Conservation (phyloP, 2,329 filamentous ascomycete species). For the Daldinia sp. region DNA sequence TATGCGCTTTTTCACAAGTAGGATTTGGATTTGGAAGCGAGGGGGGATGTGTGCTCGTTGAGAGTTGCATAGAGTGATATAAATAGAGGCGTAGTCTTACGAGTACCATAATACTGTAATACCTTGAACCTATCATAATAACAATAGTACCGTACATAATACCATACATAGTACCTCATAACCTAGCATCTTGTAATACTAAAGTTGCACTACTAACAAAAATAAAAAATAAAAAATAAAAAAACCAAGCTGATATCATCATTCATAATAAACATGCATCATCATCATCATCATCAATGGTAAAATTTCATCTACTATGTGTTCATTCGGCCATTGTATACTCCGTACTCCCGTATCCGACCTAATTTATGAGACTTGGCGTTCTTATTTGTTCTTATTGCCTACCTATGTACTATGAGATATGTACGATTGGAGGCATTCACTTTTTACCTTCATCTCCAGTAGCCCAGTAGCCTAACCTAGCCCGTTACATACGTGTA, state of each 20-base stretch:
- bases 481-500: slow-evolving; percentile 14
- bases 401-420: neutral
- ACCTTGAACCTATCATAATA: too few relatives aligned
- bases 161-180: too few relatives aligned
- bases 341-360: slow-evolving; percentile 30
- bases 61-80: slow-evolving; percentile 27
- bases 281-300: slow-evolving; percentile 10
- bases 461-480: slow-evolving; percentile 17
- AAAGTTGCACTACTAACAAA: neutral
- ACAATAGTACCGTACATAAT: too few relatives aligned
- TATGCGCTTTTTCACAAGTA: slow-evolving; percentile 9
- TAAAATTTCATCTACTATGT: slow-evolving; percentile 5
- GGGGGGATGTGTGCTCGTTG: slow-evolving; percentile 17
- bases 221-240: neutral
- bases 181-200: neutral
- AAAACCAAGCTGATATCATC: slow-evolving; percentile 21
- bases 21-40: slow-evolving; percentile 23
- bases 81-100: slow-evolving; percentile 31
- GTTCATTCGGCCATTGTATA: slow-evolving; percentile 11
- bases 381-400: slow-evolving; percentile 18
- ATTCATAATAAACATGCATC: slow-evolving; percentile 22
- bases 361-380: slow-evolving; percentile 34
- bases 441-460: slow-evolving; percentile 5
- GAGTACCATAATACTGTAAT: too few relatives aligned
- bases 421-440: neutral